phyloP scores from a whole-genome alignment of 441 rosid genomes.

The Mallotus japonicus region DNA sequence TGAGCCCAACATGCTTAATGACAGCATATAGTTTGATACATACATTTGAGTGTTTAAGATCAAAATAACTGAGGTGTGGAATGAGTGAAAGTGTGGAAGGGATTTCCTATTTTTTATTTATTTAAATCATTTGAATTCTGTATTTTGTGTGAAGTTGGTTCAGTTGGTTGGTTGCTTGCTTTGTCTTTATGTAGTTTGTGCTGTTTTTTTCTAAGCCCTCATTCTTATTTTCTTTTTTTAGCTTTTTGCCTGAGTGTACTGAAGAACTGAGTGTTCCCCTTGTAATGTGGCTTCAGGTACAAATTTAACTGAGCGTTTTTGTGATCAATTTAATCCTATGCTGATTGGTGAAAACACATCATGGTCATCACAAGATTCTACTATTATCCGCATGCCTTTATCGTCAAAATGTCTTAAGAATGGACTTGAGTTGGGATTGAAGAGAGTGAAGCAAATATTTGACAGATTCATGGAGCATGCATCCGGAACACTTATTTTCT shows the following conservation, averaged over 20 bases:
- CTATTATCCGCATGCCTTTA: slow-evolving; percentile 94
- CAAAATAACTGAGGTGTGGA: not conserved
- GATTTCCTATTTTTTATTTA: not conserved
- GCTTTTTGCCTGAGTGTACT: not conserved
- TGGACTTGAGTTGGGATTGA: slow-evolving; percentile 75
- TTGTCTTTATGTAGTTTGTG: not conserved
- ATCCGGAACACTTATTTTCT: slow-evolving; percentile 72
- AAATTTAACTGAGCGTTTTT: slow-evolving; percentile 75
- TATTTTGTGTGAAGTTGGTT: not conserved
- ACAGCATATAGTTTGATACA: not conserved
- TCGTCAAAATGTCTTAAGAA: slow-evolving; percentile 73
- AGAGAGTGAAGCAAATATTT: slow-evolving; percentile 62
- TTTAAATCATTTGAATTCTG: not conserved
- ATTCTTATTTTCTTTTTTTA: not conserved
- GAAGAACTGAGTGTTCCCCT: slow-evolving; percentile 14
- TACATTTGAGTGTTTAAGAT: not conserved
- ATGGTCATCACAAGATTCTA: slow-evolving; percentile 70
- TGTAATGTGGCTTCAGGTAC: slow-evolving; percentile 55
- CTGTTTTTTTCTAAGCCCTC: not conserved
- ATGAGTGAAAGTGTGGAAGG: not conserved
- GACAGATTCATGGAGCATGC: slow-evolving; percentile 78
- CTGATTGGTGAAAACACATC: slow-evolving; percentile 70
- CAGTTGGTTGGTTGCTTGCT: not conserved
- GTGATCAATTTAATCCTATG: slow-evolving; percentile 91
- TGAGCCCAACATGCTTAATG: not conserved